A percentile compares a stretch with the other conserved stretches of the same genome.
Evolutionary conservation across 805 yeast species (phyloP).

Genomic region (Saturnispora diversa): DNA sequence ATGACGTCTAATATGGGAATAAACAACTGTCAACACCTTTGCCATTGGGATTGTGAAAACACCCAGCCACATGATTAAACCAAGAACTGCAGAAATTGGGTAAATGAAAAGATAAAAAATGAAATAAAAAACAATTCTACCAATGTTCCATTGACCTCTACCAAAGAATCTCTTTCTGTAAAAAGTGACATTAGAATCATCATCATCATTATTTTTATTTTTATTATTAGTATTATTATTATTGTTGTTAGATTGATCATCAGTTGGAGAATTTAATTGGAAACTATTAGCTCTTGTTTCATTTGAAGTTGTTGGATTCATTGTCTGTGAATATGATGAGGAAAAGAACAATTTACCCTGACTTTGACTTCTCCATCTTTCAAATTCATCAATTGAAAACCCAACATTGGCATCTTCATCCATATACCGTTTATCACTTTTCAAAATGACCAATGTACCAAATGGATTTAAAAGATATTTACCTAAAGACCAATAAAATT

Average conservation of each 20-base stretch:
- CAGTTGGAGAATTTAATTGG: background rate
- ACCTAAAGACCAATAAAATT: slow-evolving; percentile 52
- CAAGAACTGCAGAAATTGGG: slow-evolving; percentile 53
- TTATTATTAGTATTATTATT: slow-evolving; percentile 23
- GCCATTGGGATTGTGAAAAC: slow-evolving; percentile 94
- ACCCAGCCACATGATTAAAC: slow-evolving; percentile 64
- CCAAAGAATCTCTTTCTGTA: slow-evolving; percentile 60
- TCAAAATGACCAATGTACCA: slow-evolving; percentile 78
- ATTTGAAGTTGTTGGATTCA: slow-evolving; percentile 1
- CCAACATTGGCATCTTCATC: slow-evolving; percentile 89
- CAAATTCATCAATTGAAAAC: slow-evolving; percentile 72
- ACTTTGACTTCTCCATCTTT: slow-evolving; percentile 77
- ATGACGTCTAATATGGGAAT: slow-evolving; percentile 76
- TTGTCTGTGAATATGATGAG: slow-evolving; percentile 35
- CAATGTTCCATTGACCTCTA: slow-evolving; percentile 84
- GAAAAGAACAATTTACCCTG: slow-evolving; percentile 77
- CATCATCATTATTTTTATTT: slow-evolving; percentile 17
- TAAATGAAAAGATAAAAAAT: slow-evolving; percentile 61
- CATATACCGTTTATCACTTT: slow-evolving; percentile 70
- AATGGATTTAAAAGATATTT: slow-evolving; percentile 76
- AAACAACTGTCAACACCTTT: slow-evolving; percentile 58
- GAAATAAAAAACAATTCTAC: slow-evolving; percentile 67
- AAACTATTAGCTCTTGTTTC: slow-evolving; percentile 8
- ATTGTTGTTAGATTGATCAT: background rate
- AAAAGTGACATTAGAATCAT: slow-evolving; percentile 23